A percentile compares a stretch with the other conserved stretches of the same genome.
phyloP scores from a whole-genome alignment of 176 grass and related monocot genomes.

The Otatea glauca region DNA sequence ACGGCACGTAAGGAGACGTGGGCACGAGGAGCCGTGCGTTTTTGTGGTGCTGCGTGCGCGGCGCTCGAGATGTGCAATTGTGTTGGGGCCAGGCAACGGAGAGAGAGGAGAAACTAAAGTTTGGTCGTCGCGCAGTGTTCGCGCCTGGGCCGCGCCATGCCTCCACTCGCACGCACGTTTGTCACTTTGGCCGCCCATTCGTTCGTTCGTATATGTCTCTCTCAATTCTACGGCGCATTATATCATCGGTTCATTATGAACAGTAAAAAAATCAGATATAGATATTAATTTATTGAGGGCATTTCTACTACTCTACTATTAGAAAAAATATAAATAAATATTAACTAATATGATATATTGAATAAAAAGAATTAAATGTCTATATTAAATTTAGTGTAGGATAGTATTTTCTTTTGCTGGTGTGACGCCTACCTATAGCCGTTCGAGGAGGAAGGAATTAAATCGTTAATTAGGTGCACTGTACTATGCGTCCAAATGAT shows the following conservation, averaged over 20 bases:
- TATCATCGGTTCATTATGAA: too few species aligned
- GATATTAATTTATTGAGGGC: too few species aligned
- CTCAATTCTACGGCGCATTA: not conserved
- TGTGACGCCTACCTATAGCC: not conserved
- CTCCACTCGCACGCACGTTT: not conserved
- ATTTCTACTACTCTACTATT: too few species aligned
- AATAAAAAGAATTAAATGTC: too few species aligned
- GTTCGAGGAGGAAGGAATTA: not conserved
- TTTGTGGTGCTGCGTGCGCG: not conserved
- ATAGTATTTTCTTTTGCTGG: not conserved
- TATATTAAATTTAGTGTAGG: too few species aligned
- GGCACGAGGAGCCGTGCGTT: not conserved
- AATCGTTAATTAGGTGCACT: not conserved
- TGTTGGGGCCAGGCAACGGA: not conserved
- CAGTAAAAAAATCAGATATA: too few species aligned
- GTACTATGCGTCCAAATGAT: not conserved
- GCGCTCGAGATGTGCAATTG: not conserved
- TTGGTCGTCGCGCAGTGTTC: not conserved
- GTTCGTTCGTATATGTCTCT: constrained; percentile 7
- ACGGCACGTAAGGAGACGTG: not conserved
- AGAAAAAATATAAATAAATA: too few species aligned
- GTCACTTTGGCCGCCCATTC: not conserved
- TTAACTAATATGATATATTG: too few species aligned
- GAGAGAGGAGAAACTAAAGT: not conserved
- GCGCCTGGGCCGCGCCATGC: not conserved